These are phyloP conservation scores for Metschnikowia lunata DNA, from an alignment of 805 yeast species.

Conservation along the genomic window DNA sequence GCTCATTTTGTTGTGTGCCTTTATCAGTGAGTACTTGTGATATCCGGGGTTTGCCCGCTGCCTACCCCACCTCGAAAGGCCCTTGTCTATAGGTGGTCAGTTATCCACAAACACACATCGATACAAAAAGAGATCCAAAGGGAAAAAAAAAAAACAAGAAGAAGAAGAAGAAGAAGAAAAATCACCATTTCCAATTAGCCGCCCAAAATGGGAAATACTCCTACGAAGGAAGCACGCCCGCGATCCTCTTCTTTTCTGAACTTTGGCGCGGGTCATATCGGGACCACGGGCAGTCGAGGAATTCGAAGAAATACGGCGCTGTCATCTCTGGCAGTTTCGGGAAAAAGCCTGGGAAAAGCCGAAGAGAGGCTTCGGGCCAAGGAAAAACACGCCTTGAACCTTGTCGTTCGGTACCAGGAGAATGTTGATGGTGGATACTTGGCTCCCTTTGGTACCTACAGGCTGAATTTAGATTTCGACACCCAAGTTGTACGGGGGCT, in stretches of 20 bases:
- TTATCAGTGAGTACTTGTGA: too few relatives aligned
- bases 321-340: constrained; percentile 10
- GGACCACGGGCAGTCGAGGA: constrained; percentile 2
- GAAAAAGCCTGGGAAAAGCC: constrained; percentile 6
- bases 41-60: too few relatives aligned
- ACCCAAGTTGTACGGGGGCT: constrained; percentile 66
- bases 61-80: too few relatives aligned
- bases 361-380: constrained; percentile 48
- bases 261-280: constrained; percentile 3
- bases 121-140: too few relatives aligned
- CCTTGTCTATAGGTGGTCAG: too few relatives aligned
- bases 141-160: too few relatives aligned
- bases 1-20: too few relatives aligned
- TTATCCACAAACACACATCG: too few relatives aligned
- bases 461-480: constrained; percentile 69
- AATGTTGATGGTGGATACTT: constrained; percentile 91
- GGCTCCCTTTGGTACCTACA: constrained; percentile 88
- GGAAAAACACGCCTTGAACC: constrained; percentile 51
- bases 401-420: constrained; percentile 60
- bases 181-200: background rate
- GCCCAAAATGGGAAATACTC: constrained; percentile 39
- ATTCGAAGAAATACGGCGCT: constrained; percentile 14
- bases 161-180: too few relatives aligned
- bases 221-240: constrained; percentile 39
- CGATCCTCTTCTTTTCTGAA: constrained; percentile 16